phyloP scores from a whole-genome alignment of 257 asterid genomes.

The Gardenia jasminoides region DNA sequence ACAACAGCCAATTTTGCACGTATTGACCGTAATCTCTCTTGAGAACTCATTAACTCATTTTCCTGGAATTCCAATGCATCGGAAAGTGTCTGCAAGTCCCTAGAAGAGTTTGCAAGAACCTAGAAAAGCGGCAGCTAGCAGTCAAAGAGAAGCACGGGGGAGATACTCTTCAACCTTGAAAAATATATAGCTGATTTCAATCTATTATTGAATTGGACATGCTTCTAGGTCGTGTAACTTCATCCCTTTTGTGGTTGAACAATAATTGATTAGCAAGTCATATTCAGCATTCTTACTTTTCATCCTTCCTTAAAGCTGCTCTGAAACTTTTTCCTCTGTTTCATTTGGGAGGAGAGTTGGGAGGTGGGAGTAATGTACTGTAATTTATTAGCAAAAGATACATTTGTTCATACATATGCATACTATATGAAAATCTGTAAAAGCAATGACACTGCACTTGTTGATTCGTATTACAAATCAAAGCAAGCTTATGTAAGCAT shows the following conservation, averaged over 20 bases:
- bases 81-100: constrained; percentile 49
- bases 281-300: background rate
- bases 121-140: constrained; percentile 18
- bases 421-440: background rate
- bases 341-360: background rate
- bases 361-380: background rate
- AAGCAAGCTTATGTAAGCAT: background rate
- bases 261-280: background rate
- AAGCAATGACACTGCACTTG: background rate
- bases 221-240: background rate
- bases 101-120: constrained; percentile 44
- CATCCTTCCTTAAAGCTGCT: background rate
- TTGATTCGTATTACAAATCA: background rate
- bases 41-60: constrained; percentile 63
- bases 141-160: background rate
- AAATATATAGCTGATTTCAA: background rate
- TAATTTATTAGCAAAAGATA: background rate
- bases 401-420: background rate
- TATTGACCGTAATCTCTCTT: constrained; percentile 60
- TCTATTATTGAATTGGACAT: background rate
- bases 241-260: background rate
- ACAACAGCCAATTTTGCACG: constrained; percentile 73
- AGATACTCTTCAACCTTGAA: background rate
- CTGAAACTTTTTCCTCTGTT: background rate
- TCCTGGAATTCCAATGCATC: constrained; percentile 86